A percentile compares a stretch with the other conserved stretches of the same genome.
These are phyloP conservation scores for Inosperma sp. DNA, from an alignment of 768 basidiomycete genomes.

Conservation along the genomic window DNA sequence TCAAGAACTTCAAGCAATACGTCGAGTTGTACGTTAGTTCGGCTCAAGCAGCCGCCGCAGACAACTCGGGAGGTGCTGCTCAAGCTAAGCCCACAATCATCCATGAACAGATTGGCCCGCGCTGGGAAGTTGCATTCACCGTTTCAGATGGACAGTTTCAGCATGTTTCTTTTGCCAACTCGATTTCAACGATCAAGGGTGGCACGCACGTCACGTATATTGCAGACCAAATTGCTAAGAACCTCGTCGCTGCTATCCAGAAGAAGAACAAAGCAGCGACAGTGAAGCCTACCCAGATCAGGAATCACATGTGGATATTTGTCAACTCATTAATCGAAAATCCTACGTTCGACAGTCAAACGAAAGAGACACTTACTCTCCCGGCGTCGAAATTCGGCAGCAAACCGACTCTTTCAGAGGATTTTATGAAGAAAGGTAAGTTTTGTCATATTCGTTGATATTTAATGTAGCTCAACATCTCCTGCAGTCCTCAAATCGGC, in stretches of 20 bases:
- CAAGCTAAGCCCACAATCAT: slow-evolving; percentile 72
- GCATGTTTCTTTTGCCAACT: slow-evolving; percentile 97
- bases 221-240: slow-evolving; percentile 86
- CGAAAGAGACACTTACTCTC: slow-evolving; percentile 92
- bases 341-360: slow-evolving; percentile 98
- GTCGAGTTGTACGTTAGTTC: slow-evolving; percentile 90
- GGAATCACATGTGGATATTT: slow-evolving; percentile 98
- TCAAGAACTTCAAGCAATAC: slow-evolving; percentile 96
- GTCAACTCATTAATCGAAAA: slow-evolving; percentile 96
- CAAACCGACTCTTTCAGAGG: slow-evolving; percentile 78
- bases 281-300: slow-evolving; percentile 90
- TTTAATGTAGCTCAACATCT: slow-evolving; percentile 1
- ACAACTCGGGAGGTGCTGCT: slow-evolving; percentile 73
- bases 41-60: slow-evolving; percentile 62
- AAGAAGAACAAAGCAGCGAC: slow-evolving; percentile 99
- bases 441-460: background rate
- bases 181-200: slow-evolving; percentile 94
- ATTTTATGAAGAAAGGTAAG: slow-evolving; percentile 94
- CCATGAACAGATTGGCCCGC: slow-evolving; percentile 71
- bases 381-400: slow-evolving; percentile 86
- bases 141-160: slow-evolving; percentile 90
- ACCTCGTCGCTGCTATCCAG: slow-evolving; percentile 70
- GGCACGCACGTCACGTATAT: slow-evolving; percentile 88
- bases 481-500: slow-evolving; percentile 71
- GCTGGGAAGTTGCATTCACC: slow-evolving; percentile 96